Evolutionary conservation across 2,329 filamentous ascomycete species (phyloP), one percentile per base, ranked within the genome.

Genomic region (Botryotinia convoluta): DNA sequence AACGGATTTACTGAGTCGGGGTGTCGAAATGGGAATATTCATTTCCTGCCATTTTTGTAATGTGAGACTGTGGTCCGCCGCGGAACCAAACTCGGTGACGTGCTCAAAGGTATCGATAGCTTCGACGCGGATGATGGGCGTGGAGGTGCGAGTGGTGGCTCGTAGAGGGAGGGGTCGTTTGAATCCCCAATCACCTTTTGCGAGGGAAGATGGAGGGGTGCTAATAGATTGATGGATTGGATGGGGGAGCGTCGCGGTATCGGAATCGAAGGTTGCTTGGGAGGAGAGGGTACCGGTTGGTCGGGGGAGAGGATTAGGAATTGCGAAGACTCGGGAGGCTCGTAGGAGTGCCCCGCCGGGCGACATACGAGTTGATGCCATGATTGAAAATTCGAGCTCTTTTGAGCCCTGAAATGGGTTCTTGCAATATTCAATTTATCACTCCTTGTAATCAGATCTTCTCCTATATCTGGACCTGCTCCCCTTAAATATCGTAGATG

Each of bases 111-210:
- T 93, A 84, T 98, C 95, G 76, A 97, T 87, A 74, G 92, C 88
- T 79, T 90, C 90, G 77, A 98, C 84, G 76, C 93, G 89, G 71
- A 97, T 88, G 68, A 93, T 86, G 16, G 94, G 93, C n/a, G 90
- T 91, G 10, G 91, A 89, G 10, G 90, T 90, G 71, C 89, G 89
- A 32, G 90, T 88, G 8, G 93, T 95, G 4, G 92, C 90, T 81
- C 91, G 91, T 14, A 91, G 84, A 1, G 95, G 95, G 9, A 98
- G 85, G 1, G 94, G 87, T 72, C 95, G 87, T 84, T 98, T 98
- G 78, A 98, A 85, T 22, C 95, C 95, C 95, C 95, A 98, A 80
- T 98, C 95, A 51, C 95, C 95, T 79, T 89, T 89, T 59, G 86
- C 85, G 37, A 93, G 87, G 12, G 94, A 95, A 29, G 90, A 87